Percentiles rank a stretch among this genome's conserved stretches.
Evolutionary conservation across 768 basidiomycete species (phyloP).

Genomic region (Podaxis carcinomalis): DNA sequence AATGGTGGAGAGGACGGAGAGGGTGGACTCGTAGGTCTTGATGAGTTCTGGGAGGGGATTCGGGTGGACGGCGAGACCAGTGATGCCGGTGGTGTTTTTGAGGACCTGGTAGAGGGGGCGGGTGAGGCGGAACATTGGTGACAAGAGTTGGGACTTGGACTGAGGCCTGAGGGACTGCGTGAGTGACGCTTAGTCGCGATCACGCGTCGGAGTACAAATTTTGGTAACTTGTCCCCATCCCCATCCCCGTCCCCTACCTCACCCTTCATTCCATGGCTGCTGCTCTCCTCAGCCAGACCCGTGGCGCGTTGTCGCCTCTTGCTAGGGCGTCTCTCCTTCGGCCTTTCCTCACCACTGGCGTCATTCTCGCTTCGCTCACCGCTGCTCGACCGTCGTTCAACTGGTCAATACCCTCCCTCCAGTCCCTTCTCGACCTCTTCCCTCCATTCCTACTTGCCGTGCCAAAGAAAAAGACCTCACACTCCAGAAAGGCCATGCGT

Average conservation of each 20-base stretch:
- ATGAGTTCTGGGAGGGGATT: constrained; percentile 78
- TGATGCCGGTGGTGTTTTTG: constrained; percentile 82
- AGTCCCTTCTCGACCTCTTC: constrained; percentile 62
- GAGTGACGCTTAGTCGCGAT: constrained; percentile 9
- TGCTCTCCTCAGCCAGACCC: constrained; percentile 16
- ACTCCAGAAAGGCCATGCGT: constrained; percentile 93
- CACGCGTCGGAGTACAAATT: constrained; percentile 39
- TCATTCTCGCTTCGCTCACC: constrained; percentile 16
- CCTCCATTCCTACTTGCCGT: constrained; percentile 89
- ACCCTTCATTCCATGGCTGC: constrained; percentile 29
- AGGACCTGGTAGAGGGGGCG: constrained; percentile 59
- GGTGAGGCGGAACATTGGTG: constrained; percentile 70
- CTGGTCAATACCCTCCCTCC: constrained; percentile 36
- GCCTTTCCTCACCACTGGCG: constrained; percentile 18
- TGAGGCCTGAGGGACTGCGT: constrained; percentile 9
- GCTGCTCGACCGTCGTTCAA: background rate
- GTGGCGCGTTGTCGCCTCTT: background rate
- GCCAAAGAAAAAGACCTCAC: constrained; percentile 90
- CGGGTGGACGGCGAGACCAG: constrained; percentile 79
- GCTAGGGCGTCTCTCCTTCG: constrained; percentile 12
- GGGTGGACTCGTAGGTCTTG: constrained; percentile 74
- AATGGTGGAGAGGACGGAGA: constrained; percentile 60
- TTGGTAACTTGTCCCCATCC: constrained; percentile 14
- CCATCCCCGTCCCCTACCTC: constrained; percentile 5
- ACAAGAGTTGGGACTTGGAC: constrained; percentile 17